These are phyloP conservation scores for Arthrobotrys megalospora DNA, from an alignment of 2,329 filamentous ascomycete genomes.

Conservation along the genomic window DNA sequence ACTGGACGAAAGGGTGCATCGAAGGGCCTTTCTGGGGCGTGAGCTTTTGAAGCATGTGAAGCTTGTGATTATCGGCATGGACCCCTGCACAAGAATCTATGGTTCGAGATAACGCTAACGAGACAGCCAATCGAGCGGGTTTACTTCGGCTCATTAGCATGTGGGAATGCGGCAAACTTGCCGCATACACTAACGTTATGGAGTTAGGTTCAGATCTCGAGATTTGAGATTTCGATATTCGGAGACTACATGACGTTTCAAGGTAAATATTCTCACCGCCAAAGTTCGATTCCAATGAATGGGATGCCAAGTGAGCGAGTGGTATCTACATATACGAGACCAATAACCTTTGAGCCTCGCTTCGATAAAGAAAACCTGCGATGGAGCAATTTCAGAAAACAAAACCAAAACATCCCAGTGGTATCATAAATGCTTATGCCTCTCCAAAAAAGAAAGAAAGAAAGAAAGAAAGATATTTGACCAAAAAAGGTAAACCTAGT, in stretches of 20 bases:
- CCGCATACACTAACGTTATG: slow-evolving; percentile 49
- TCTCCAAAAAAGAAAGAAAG: slow-evolving; percentile 20
- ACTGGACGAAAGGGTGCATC: slow-evolving; percentile 17
- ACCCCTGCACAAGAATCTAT: slow-evolving; percentile 30
- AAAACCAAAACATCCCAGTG: slow-evolving; percentile 29
- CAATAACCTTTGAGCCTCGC: neutral
- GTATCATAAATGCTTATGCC: slow-evolving; percentile 44
- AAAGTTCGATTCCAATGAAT: neutral
- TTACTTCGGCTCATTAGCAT: slow-evolving; percentile 19
- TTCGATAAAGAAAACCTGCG: neutral
- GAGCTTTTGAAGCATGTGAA: slow-evolving; percentile 43
- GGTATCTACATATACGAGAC: neutral
- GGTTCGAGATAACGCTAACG: slow-evolving; percentile 50
- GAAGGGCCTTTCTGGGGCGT: neutral
- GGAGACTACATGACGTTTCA: neutral
- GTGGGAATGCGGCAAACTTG: slow-evolving; percentile 46
- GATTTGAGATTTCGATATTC: neutral
- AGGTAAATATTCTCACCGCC: neutral
- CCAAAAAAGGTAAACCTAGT: neutral
- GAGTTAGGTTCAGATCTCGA: slow-evolving; percentile 8
- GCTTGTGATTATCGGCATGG: slow-evolving; percentile 50
- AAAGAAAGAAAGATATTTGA: slow-evolving; percentile 1
- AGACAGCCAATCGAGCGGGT: slow-evolving; percentile 30
- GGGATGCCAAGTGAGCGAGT: neutral
- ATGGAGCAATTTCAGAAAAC: slow-evolving; percentile 2